These are phyloP conservation scores for Botryotinia calthae DNA, from an alignment of 2,329 filamentous ascomycete species.

Conservation along the genomic window DNA sequence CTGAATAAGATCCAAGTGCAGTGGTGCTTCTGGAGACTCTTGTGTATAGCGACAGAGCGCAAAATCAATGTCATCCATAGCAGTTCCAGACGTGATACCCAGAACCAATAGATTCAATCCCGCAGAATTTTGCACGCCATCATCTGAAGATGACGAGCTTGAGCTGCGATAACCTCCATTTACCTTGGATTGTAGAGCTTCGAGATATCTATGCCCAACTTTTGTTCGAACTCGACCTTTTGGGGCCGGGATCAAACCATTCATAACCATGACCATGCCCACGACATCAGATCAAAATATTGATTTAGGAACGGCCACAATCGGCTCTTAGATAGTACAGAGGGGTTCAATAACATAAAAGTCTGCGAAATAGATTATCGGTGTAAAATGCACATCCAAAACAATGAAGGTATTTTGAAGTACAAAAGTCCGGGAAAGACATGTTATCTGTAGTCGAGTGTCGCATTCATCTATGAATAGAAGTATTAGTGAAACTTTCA, in stretches of 20 bases:
- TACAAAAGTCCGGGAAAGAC: neutral
- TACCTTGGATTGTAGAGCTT: slow-evolving; percentile 35
- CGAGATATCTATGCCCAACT: slow-evolving; percentile 38
- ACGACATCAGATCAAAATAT: slow-evolving; percentile 21
- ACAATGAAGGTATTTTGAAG: neutral
- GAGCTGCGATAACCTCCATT: slow-evolving; percentile 31
- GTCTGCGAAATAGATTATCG: neutral
- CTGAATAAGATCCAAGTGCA: slow-evolving; percentile 36
- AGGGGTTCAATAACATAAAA: neutral
- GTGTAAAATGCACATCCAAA: neutral
- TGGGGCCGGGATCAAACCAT: slow-evolving; percentile 29
- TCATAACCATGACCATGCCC: slow-evolving; percentile 27
- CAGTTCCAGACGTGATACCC: slow-evolving; percentile 37
- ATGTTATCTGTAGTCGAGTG: slow-evolving; percentile 19
- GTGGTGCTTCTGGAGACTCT: slow-evolving; percentile 35
- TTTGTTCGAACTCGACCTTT: slow-evolving; percentile 34
- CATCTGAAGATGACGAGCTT: slow-evolving; percentile 30
- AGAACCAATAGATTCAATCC: slow-evolving; percentile 36
- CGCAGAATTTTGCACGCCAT: slow-evolving; percentile 25
- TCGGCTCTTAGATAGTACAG: neutral
- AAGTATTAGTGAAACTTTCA: slow-evolving; percentile 12
- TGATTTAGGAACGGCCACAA: slow-evolving; percentile 10
- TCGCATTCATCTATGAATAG: neutral
- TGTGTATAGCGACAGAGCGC: slow-evolving; percentile 39
- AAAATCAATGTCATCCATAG: slow-evolving; percentile 40